Conservation (phyloP, 225 moss, liverwort and hornwort genomes). For the Polytrichum formosum region DNA sequence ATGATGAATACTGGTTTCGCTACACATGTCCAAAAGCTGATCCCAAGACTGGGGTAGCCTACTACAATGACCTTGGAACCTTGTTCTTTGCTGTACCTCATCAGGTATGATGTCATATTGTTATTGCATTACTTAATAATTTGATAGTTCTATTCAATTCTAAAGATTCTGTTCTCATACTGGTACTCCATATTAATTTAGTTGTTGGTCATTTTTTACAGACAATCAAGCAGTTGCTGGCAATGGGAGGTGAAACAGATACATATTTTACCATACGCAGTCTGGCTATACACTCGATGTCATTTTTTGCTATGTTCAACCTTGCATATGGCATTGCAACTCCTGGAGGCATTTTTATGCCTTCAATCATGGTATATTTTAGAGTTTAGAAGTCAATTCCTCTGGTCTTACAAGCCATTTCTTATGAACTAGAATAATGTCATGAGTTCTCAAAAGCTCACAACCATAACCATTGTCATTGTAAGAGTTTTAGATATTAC, state of each 20-base stretch:
- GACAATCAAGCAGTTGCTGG: constrained; percentile 80
- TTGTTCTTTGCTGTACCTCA: constrained; percentile 77
- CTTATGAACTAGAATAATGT: not conserved
- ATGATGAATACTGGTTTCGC: constrained; percentile 64
- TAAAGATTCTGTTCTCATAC: too few species aligned
- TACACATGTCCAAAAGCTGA: constrained; percentile 63
- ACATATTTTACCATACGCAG: constrained; percentile 57
- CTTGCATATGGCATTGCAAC: constrained; percentile 86
- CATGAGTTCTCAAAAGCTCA: not conserved
- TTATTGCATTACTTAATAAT: not conserved
- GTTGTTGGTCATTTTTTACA: constrained; percentile 9
- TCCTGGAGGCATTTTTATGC: constrained; percentile 88
- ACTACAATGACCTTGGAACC: constrained; percentile 81
- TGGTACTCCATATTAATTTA: too few species aligned
- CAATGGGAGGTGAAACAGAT: constrained; percentile 43
- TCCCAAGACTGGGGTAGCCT: constrained; percentile 33
- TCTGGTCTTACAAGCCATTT: not conserved
- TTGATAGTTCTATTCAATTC: not conserved
- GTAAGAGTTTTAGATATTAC: too few species aligned
- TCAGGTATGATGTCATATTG: constrained; percentile 45
- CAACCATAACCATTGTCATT: not conserved
- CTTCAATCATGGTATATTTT: constrained; percentile 67
- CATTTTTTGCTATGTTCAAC: constrained; percentile 69
- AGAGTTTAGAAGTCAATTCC: not conserved
- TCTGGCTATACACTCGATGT: constrained; percentile 59